Percentiles rank a stretch among this genome's conserved stretches.
Conservation (phyloP, 2,329 filamentous ascomycete genomes). For the Fusarium mangiferae region DNA sequence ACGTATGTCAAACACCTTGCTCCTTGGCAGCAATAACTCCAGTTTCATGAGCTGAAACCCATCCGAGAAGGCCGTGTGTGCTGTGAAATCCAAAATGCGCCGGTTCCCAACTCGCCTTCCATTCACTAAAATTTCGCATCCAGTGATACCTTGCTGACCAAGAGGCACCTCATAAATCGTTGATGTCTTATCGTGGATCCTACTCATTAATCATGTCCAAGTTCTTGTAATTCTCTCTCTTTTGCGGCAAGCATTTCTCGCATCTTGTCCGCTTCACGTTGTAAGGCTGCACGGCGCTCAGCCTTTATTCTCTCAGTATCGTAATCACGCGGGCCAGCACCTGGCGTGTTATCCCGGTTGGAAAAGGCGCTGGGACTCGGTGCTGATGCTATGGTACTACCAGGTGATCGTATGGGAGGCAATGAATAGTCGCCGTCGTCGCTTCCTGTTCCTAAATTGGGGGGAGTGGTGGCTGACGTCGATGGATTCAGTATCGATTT, state of each 20-base stretch:
- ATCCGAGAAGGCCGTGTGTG: slow-evolving; percentile 9
- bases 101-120: slow-evolving; percentile 23
- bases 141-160: slow-evolving; percentile 39
- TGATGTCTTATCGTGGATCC: slow-evolving; percentile 29
- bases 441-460: slow-evolving; percentile 45
- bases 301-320: slow-evolving; percentile 65
- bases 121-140: slow-evolving; percentile 25
- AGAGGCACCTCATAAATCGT: slow-evolving; percentile 42
- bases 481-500: slow-evolving; percentile 77
- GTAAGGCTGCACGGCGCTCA: slow-evolving; percentile 72
- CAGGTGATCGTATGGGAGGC: slow-evolving; percentile 57
- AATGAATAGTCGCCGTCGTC: slow-evolving; percentile 54
- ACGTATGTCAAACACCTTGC: slow-evolving; percentile 21
- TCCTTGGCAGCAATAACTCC: slow-evolving; percentile 18
- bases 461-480: slow-evolving; percentile 38
- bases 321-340: slow-evolving; percentile 38
- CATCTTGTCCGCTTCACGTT: slow-evolving; percentile 81
- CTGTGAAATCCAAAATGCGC: slow-evolving; percentile 44
- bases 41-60: slow-evolving; percentile 15
- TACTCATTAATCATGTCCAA: slow-evolving; percentile 44
- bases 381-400: slow-evolving; percentile 53
- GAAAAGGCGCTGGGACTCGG: slow-evolving; percentile 55
- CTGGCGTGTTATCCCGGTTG: slow-evolving; percentile 45
- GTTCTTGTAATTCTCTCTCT: slow-evolving; percentile 71
- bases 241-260: slow-evolving; percentile 77